A percentile compares a stretch with the other conserved stretches of the same genome.
These are phyloP conservation scores for Ephemerocybe angulata DNA, from an alignment of 768 basidiomycete species.

Conservation along the genomic window DNA sequence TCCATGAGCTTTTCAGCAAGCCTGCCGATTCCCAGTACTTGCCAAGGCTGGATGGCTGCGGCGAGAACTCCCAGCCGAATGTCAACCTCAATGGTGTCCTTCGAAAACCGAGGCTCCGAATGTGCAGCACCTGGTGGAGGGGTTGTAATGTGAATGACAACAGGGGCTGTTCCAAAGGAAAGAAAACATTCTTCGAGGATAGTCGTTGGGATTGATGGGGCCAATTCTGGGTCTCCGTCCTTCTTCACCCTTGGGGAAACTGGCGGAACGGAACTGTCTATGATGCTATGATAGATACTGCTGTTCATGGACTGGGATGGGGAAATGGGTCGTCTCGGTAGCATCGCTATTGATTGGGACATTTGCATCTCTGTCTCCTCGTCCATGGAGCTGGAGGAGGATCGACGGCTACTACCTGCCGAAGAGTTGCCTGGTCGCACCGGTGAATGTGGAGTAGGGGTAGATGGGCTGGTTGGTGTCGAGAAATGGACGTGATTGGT, in stretches of 20 bases:
- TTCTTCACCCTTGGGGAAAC: too few species aligned
- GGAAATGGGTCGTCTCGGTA: slow-evolving; percentile 49
- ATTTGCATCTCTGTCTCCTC: slow-evolving; percentile 63
- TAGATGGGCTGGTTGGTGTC: slow-evolving; percentile 6
- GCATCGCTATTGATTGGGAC: slow-evolving; percentile 68
- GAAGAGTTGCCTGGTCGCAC: slow-evolving; percentile 2
- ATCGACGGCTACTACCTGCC: slow-evolving; percentile 33
- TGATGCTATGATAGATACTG: slow-evolving; percentile 75
- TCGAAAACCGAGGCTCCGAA: background rate
- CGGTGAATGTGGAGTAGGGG: slow-evolving; percentile 16
- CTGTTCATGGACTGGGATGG: slow-evolving; percentile 47
- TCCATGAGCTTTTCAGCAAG: slow-evolving; percentile 29
- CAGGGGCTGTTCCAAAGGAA: slow-evolving; percentile 61
- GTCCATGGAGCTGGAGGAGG: slow-evolving; percentile 61
- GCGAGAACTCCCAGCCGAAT: slow-evolving; percentile 48
- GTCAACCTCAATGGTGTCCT: slow-evolving; percentile 21
- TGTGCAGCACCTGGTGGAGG: slow-evolving; percentile 28
- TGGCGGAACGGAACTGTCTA: background rate
- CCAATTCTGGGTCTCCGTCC: too few species aligned
- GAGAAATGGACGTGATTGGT: slow-evolving; percentile 8
- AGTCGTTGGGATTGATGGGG: too few species aligned
- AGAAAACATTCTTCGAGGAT: slow-evolving; percentile 50
- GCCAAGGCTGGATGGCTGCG: slow-evolving; percentile 52
- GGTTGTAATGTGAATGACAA: slow-evolving; percentile 52
- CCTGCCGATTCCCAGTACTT: slow-evolving; percentile 48